These are phyloP conservation scores for Septoria linicola DNA, from an alignment of 2,329 filamentous ascomycete genomes.

Conservation along the genomic window DNA sequence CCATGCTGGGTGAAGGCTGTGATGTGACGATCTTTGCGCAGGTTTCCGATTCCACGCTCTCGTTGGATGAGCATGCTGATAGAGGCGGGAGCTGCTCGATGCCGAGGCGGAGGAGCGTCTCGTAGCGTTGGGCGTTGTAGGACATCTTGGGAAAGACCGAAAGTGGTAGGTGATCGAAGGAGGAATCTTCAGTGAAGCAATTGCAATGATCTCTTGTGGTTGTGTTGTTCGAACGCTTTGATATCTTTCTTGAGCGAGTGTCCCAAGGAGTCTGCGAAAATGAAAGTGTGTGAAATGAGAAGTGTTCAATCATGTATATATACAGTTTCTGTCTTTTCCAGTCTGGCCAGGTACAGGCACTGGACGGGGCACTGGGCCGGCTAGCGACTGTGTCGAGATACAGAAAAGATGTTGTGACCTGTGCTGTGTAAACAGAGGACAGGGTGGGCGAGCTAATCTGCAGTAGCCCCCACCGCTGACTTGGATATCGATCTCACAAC, in stretches of 20 bases:
- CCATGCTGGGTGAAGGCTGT: not conserved
- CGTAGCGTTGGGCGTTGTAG: constrained; percentile 30
- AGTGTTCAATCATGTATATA: not conserved
- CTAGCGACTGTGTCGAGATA: not conserved
- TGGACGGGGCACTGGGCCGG: constrained; percentile 12
- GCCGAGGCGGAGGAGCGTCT: constrained; percentile 29
- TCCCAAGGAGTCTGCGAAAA: no score
- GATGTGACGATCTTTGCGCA: no score
- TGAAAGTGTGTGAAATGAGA: no score
- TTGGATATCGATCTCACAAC: constrained; percentile 2
- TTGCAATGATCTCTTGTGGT: not conserved
- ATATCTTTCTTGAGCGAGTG: no score
- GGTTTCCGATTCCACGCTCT: not conserved
- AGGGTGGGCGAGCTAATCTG: constrained; percentile 17
- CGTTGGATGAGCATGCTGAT: constrained; percentile 11
- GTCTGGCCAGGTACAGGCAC: constrained; percentile 10
- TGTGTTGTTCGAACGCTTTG: not conserved
- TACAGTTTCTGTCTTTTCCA: not conserved
- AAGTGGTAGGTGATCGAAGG: not conserved
- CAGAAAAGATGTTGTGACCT: constrained; percentile 22
- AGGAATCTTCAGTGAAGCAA: not conserved
- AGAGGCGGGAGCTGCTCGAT: constrained; percentile 34
- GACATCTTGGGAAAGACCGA: constrained; percentile 25
- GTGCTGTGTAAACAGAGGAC: constrained; percentile 10
- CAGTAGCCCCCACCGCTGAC: constrained; percentile 11